Evolutionary conservation across 352 stramenopile species (phyloP).

Genomic region (Globisporangium paddicum): DNA sequence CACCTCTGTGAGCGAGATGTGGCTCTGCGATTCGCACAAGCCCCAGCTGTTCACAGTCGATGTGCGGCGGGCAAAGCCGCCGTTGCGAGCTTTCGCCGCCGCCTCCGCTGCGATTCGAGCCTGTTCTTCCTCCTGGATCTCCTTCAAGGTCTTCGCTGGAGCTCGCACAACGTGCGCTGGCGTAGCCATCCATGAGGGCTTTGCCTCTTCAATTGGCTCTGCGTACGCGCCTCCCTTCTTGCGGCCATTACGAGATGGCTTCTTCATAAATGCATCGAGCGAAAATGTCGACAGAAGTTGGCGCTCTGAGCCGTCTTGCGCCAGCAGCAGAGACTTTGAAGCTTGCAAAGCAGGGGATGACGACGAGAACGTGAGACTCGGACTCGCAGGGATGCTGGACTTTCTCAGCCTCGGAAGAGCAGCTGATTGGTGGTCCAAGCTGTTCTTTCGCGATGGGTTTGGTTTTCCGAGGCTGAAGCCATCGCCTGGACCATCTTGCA

Average conservation of each 20-base stretch:
- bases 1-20: slow-evolving; percentile 59
- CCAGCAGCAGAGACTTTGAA: slow-evolving; percentile 25
- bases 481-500: slow-evolving; percentile 1
- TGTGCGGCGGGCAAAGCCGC: slow-evolving; percentile 23
- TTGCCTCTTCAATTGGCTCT: background rate
- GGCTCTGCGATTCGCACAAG: slow-evolving; percentile 29
- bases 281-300: slow-evolving; percentile 49
- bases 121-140: slow-evolving; percentile 70
- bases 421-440: slow-evolving; percentile 13
- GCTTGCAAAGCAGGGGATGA: slow-evolving; percentile 9
- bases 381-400: slow-evolving; percentile 29
- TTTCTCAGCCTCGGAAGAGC: slow-evolving; percentile 19
- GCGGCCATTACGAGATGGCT: slow-evolving; percentile 25
- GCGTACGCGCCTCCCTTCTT: slow-evolving; percentile 7
- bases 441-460: slow-evolving; percentile 27
- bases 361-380: slow-evolving; percentile 19
- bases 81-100: slow-evolving; percentile 40
- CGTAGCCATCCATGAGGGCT: slow-evolving; percentile 3
- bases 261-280: slow-evolving; percentile 61
- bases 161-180: slow-evolving; percentile 1
- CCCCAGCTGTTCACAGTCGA: slow-evolving; percentile 76
- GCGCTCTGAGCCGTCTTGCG: slow-evolving; percentile 42
- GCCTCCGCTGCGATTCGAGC: slow-evolving; percentile 29
- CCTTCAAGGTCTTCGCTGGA: slow-evolving; percentile 39
- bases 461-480: slow-evolving; percentile 21